Percentiles rank a stretch among this genome's conserved stretches.
These are phyloP conservation scores for Nemania sp. DNA, from an alignment of 2,329 filamentous ascomycete species.

Conservation along the genomic window DNA sequence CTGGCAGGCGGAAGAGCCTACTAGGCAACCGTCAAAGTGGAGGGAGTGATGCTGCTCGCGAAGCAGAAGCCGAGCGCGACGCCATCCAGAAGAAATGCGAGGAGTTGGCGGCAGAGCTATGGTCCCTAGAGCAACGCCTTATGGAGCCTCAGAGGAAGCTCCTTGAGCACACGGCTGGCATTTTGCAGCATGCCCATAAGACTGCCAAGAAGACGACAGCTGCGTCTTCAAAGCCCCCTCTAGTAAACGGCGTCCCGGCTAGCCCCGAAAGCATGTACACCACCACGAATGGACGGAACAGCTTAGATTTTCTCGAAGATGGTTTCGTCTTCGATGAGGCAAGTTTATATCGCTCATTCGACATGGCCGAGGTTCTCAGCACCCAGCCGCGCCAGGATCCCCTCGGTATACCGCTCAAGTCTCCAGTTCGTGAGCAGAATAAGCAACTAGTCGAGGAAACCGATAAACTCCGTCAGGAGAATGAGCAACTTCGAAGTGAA, in stretches of 20 bases:
- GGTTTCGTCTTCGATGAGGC: constrained; percentile 76
- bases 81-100: constrained; percentile 82
- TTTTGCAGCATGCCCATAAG: constrained; percentile 88
- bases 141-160: constrained; percentile 76
- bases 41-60: constrained; percentile 54
- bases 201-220: constrained; percentile 63
- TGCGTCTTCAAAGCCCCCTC: constrained; percentile 47
- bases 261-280: constrained; percentile 79
- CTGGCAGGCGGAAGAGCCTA: constrained; percentile 51
- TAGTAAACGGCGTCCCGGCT: constrained; percentile 66
- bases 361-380: constrained; percentile 60
- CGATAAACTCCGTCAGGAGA: constrained; percentile 53
- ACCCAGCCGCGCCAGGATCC: constrained; percentile 45
- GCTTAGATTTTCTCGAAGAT: constrained; percentile 58
- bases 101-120: constrained; percentile 79
- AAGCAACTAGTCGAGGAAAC: constrained; percentile 55
- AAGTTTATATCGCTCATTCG: constrained; percentile 71
- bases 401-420: constrained; percentile 64
- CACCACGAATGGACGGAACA: constrained; percentile 65
- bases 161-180: constrained; percentile 88
- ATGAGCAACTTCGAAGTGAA: constrained; percentile 44
- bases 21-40: constrained; percentile 55
- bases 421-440: constrained; percentile 58
- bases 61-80: constrained; percentile 75
- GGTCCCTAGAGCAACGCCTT: constrained; percentile 75